Evolutionary conservation across 2,329 filamentous ascomycete species (phyloP).

Genomic region (Cryphonectria nitschkei): DNA sequence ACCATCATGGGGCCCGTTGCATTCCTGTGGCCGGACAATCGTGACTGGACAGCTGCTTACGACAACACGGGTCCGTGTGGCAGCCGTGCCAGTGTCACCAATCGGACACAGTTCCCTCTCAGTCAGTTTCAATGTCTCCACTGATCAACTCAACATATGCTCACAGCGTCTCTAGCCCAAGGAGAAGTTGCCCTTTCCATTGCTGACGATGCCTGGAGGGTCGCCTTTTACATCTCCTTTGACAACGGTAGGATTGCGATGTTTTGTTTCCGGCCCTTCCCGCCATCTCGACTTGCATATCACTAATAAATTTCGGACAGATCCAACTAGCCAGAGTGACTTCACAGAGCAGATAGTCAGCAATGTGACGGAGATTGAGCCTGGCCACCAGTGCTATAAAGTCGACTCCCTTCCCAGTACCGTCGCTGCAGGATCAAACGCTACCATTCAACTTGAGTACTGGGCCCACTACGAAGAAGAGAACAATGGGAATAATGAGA

Average conservation of each 20-base stretch:
- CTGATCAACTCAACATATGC: not conserved
- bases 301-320: conserved; percentile 33
- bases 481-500: conserved; percentile 39
- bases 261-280: not conserved
- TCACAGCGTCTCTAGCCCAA: conserved; percentile 42
- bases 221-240: conserved; percentile 53
- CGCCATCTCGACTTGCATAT: not conserved
- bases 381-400: conserved; percentile 51
- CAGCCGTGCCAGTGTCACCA: conserved; percentile 46
- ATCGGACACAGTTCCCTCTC: conserved; percentile 56
- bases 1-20: conserved; percentile 56
- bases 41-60: conserved; percentile 51
- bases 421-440: conserved; percentile 47
- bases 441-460: conserved; percentile 55
- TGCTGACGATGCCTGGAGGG: conserved; percentile 55
- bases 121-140: conserved; percentile 39
- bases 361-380: conserved; percentile 44
- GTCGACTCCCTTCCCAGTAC: conserved; percentile 41
- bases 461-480: conserved; percentile 47
- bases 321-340: conserved; percentile 45
- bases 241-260: conserved; percentile 13
- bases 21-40: conserved; percentile 58
- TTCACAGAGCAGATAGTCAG: conserved; percentile 45
- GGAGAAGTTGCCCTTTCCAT: conserved; percentile 55
- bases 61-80: conserved; percentile 59